Evolutionary conservation across 805 yeast genomes (phyloP).

Genomic region (Yarrowia deformans): DNA sequence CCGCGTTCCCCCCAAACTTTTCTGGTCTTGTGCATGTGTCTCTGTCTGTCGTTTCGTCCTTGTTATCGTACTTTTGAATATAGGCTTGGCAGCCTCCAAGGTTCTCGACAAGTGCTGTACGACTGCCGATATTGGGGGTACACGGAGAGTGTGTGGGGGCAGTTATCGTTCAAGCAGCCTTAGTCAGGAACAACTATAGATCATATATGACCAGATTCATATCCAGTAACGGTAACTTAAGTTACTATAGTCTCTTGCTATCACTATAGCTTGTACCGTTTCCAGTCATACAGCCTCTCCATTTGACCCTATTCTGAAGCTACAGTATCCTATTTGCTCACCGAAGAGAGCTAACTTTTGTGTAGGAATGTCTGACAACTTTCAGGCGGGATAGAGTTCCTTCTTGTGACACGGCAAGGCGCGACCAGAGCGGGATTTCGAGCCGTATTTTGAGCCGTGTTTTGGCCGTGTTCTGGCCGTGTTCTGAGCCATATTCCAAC

Average conservation of each 20-base stretch:
- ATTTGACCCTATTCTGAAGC: not conserved
- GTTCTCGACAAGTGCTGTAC: not conserved
- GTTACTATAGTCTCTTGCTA: no score
- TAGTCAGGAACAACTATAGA: no score
- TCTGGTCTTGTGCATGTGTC: not conserved
- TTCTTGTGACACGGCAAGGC: not conserved
- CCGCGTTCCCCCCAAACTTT: not conserved
- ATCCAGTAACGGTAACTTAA: no score
- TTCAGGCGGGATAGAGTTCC: not conserved
- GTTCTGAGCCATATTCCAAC: no score
- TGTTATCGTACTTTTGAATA: slow-evolving; percentile 2
- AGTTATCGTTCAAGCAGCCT: no score
- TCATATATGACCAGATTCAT: not conserved
- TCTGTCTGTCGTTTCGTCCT: not conserved
- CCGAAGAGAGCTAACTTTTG: not conserved
- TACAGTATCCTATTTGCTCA: not conserved
- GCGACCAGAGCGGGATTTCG: no score
- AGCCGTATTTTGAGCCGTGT: no score
- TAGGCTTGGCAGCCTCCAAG: slow-evolving; percentile 40
- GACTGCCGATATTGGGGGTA: not conserved
- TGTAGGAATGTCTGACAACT: not conserved
- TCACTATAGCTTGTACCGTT: not conserved
- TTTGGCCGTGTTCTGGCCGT: no score
- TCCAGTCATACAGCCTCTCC: not conserved
- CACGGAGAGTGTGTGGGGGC: not conserved